Conservation (phyloP, 768 basidiomycete species). For the Mycena chlorophos region DNA sequence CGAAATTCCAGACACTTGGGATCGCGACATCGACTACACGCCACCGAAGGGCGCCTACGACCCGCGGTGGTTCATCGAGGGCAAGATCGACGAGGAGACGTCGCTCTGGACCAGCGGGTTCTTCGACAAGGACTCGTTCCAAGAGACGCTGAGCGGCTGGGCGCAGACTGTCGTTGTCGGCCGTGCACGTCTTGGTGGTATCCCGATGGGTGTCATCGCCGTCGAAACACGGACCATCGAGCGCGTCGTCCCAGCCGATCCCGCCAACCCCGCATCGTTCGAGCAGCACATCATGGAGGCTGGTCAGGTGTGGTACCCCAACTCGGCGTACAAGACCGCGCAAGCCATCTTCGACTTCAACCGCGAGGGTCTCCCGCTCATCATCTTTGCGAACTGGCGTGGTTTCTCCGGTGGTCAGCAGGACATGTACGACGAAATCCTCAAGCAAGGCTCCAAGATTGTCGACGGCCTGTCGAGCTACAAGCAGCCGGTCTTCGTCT, state of each 20-base stretch:
- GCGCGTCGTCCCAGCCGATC: conserved; percentile 94
- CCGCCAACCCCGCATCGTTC: conserved; percentile 93
- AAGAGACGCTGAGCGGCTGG: conserved; percentile 98
- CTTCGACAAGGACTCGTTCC: conserved; percentile 97
- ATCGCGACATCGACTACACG: conserved; percentile 85
- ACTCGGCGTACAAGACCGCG: conserved; percentile 98
- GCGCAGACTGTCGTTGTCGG: conserved; percentile 98
- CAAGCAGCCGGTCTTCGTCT: conserved; percentile 97
- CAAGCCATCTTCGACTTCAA: conserved; percentile 99
- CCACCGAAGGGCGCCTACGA: conserved; percentile 96
- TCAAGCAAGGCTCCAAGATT: conserved; percentile 97
- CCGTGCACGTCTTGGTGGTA: conserved; percentile 92
- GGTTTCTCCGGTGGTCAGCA: conserved; percentile 99
- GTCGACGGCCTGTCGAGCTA: conserved; percentile 97
- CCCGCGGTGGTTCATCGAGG: conserved; percentile 97
- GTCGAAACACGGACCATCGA: conserved; percentile 98
- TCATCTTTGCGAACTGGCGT: conserved; percentile 99
- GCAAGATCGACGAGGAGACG: conserved; percentile 82
- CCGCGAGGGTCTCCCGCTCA: conserved; percentile 92
- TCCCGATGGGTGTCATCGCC: conserved; percentile 96
- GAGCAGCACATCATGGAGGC: conserved; percentile 99
- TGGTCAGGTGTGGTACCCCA: conserved; percentile 99
- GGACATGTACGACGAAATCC: conserved; percentile 97
- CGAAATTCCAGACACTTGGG: conserved; percentile 76
- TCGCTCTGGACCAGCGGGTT: conserved; percentile 84